Evolutionary conservation across 192 early-diverging fungal species (phyloP), one percentile per base, ranked within the genome.

Genomic region (Dissophora globulifera): DNA sequence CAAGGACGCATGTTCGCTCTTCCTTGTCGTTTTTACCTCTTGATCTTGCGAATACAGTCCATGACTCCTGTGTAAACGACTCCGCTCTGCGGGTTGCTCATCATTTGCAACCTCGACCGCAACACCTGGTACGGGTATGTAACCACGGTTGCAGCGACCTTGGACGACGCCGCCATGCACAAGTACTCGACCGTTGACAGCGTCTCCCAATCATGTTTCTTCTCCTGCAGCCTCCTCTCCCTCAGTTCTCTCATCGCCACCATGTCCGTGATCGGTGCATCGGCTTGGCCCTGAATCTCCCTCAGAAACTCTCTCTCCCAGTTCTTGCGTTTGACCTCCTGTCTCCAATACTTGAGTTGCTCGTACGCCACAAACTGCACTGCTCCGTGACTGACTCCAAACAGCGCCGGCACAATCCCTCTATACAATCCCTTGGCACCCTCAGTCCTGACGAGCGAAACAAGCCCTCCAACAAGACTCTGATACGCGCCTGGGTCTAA

Each of bases 311-410:
- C 41, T 33, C 67, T 76, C 62, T 76, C 72, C 72, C 72, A 76
- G 1, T 61, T 50, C 27, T 57, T 66, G 51, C 64, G 54, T 52
- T 79, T 78, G 26, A 55, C 62, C 19, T 72, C 81, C 31, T 81
- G 59, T 38, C 87, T 66, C 79, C 84, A 85, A 62, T 87, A 86
- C 81, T 98, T 99, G 88, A 99, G 89, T 52, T 97, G 94, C 57
- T 99, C 98, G 79, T 99, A 99, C 0, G 92, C 94, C 93, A 96
- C 95, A 78, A 99, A 99, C 79, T 99, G 98, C 23, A 99, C 65
- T 1, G 95, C 96, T 12, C 98, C 98, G 56, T 99, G 96, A n/a
- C 94, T 93, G 2, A 93, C 92, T 7, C 98, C 96, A 60, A 98
- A 83, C 4, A 99, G 75, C 1, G 93, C 94, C 0, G 96, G 95